These are phyloP conservation scores for Asterionellopsis glacialis DNA, from an alignment of 108 stramenopile genomes.

Conservation along the genomic window DNA sequence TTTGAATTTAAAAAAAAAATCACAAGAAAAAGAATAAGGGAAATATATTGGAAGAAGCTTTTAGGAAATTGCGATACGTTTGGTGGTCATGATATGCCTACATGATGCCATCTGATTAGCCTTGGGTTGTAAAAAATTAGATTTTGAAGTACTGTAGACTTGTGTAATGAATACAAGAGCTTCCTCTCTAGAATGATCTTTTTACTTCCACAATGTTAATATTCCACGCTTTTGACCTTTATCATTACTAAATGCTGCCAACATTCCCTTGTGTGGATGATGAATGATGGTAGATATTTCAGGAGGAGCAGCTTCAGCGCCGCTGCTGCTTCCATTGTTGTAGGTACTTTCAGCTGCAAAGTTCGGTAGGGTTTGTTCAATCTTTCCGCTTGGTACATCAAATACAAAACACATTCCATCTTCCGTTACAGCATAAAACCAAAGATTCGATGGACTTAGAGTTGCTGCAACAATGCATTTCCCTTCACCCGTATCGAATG, in stretches of 20 bases:
- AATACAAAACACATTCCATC: slow-evolving; percentile 69
- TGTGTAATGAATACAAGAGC: too few relatives aligned
- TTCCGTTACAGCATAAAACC: slow-evolving; percentile 52
- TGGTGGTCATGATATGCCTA: too few relatives aligned
- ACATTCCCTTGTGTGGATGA: slow-evolving; percentile 66
- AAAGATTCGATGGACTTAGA: slow-evolving; percentile 55
- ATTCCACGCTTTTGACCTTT: slow-evolving; percentile 71
- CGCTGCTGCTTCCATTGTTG: slow-evolving; percentile 7
- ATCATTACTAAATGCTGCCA: slow-evolving; percentile 75
- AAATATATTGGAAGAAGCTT: too few relatives aligned
- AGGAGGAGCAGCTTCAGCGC: slow-evolving; percentile 16
- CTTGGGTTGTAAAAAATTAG: too few relatives aligned
- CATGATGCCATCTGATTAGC: too few relatives aligned
- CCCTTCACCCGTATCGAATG: slow-evolving; percentile 22
- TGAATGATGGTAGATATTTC: slow-evolving; percentile 64
- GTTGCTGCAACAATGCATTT: slow-evolving; percentile 55
- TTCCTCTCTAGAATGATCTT: neutral
- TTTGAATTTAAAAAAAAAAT: too few relatives aligned
- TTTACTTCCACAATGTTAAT: slow-evolving; percentile 71
- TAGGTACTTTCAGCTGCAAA: slow-evolving; percentile 41
- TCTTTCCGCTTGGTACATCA: slow-evolving; percentile 42
- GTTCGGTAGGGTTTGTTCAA: slow-evolving; percentile 46
- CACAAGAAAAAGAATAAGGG: too few relatives aligned
- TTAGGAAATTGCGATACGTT: too few relatives aligned
- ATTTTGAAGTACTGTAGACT: too few relatives aligned